A percentile compares a stretch with the other conserved stretches of the same genome.
Evolutionary conservation across 306 rosid genomes (phyloP).

Genomic region (Herpetospermum pedunculosum): DNA sequence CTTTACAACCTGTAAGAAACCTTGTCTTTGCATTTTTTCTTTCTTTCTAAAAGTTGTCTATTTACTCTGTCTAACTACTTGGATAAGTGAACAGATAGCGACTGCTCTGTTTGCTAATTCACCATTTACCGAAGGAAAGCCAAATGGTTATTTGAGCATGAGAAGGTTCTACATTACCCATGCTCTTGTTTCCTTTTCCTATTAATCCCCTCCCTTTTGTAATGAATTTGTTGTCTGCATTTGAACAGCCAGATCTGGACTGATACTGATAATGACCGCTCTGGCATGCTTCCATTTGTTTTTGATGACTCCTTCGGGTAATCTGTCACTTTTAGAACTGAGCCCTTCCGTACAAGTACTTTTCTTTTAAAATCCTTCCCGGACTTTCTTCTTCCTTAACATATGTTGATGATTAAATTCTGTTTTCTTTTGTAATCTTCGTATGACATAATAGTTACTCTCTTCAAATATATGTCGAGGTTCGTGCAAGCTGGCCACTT

Average conservation of each 20-base stretch:
- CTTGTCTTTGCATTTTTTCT: background rate
- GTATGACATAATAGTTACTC: background rate
- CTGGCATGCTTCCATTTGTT: slow-evolving; percentile 98
- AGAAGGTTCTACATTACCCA: slow-evolving; percentile 48
- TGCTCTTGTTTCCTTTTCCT: slow-evolving; percentile 12
- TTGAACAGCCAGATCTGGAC: slow-evolving; percentile 85
- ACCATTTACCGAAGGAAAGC: slow-evolving; percentile 90
- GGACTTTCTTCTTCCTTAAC: background rate
- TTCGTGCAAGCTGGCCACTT: background rate
- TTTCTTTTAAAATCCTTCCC: background rate
- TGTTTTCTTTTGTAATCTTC: background rate
- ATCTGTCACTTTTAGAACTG: slow-evolving; percentile 1
- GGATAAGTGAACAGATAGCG: slow-evolving; percentile 67
- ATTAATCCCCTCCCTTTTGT: background rate
- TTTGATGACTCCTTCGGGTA: slow-evolving; percentile 89
- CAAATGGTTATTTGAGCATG: slow-evolving; percentile 91
- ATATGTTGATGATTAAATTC: background rate
- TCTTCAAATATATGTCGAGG: background rate
- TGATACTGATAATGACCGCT: slow-evolving; percentile 74
- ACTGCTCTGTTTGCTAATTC: slow-evolving; percentile 97
- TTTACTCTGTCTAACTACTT: slow-evolving; percentile 18
- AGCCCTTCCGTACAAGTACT: background rate
- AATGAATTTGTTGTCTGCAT: slow-evolving; percentile 11
- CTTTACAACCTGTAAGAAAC: slow-evolving; percentile 88
- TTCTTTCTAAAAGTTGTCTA: slow-evolving; percentile 1